A percentile compares a stretch with the other conserved stretches of the same genome.
phyloP scores from a whole-genome alignment of 2,329 filamentous ascomycete species.

The Diaporthe amygdali region DNA sequence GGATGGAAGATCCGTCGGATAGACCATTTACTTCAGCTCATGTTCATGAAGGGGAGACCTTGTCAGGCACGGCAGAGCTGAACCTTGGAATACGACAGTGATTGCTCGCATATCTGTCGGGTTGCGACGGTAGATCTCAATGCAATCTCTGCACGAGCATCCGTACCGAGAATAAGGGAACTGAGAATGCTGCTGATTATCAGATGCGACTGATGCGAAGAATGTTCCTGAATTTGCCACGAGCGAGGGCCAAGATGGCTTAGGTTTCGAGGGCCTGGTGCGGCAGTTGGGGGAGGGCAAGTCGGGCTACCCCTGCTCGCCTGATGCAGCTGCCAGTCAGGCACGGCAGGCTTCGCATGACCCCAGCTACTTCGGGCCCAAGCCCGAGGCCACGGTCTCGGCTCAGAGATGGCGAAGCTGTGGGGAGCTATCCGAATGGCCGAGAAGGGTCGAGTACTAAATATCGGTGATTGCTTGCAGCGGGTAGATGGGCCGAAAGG shows the following conservation, averaged over 20 bases:
- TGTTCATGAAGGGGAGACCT: background rate
- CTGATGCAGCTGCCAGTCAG: too few relatives aligned
- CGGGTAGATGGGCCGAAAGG: background rate
- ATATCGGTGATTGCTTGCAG: background rate
- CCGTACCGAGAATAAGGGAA: background rate
- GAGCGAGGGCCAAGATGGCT: constrained; percentile 3
- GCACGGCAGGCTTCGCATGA: background rate
- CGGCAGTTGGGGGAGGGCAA: background rate
- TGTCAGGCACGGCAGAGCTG: background rate
- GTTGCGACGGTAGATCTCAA: constrained; percentile 13
- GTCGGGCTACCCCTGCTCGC: background rate
- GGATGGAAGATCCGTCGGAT: background rate
- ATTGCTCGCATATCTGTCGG: background rate
- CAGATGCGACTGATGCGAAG: background rate
- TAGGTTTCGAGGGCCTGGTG: background rate
- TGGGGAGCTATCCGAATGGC: background rate
- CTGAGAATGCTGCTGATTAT: background rate
- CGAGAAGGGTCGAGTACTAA: background rate
- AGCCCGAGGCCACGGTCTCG: constrained; percentile 6
- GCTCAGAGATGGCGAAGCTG: background rate
- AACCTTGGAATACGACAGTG: background rate
- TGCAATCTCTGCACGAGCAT: constrained; percentile 11
- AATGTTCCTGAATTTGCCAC: background rate
- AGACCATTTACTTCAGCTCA: background rate
- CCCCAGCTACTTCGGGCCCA: background rate